Evolutionary conservation across 2,329 filamentous ascomycete species (phyloP), one percentile per base, ranked within the genome.

Genomic region (Alternaria atra): DNA sequence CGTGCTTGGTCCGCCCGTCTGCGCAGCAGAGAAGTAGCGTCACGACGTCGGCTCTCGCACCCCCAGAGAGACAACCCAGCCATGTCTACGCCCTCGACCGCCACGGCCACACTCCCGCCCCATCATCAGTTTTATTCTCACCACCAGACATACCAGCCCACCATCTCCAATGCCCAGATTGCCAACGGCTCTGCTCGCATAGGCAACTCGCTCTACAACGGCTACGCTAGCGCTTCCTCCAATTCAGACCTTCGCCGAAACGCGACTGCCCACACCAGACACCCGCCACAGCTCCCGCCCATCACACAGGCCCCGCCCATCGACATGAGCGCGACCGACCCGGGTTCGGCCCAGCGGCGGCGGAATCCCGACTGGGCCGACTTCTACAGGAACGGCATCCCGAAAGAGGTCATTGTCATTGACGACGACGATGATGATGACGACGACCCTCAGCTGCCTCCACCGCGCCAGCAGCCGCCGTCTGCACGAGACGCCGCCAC

Each of bases 401-500:
- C 83, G 20, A 79, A 81, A 55, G 83, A 85, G 68, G 80, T 85
- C 69, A 85, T 85, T 66, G 81, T 83, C 53, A 85, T 85, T 52
- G 83, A 84, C 72, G 83, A 84, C 67, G 82, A 84, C 66, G 79
- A 40, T 8, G 37, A 40, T 8, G 79, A 78, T 55, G 77, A 78
- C 46, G 77, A 55, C 10, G 56, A 71, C 10, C 52, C 59, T 30
- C 63, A 66, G 20, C 69, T 61, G 29, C 69, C 58, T 17, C 67
- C 61, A 35, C 65, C 70, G 30, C 75, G 67, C 42, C 70, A 66
- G 47, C 65, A 69, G 25, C 70, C 60, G 39, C 64, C 71, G 17
- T 35, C 52, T 10, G 60, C 54, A 29, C 68, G 71, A 4, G 39
- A 3, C 55, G 73, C 69, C 34, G 65, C 66, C 9, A 67, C 83